A percentile compares a stretch with the other conserved stretches of the same genome.
Evolutionary conservation across 2,329 filamentous ascomycete species (phyloP).

Genomic region (Dryadomyces quercivorus): DNA sequence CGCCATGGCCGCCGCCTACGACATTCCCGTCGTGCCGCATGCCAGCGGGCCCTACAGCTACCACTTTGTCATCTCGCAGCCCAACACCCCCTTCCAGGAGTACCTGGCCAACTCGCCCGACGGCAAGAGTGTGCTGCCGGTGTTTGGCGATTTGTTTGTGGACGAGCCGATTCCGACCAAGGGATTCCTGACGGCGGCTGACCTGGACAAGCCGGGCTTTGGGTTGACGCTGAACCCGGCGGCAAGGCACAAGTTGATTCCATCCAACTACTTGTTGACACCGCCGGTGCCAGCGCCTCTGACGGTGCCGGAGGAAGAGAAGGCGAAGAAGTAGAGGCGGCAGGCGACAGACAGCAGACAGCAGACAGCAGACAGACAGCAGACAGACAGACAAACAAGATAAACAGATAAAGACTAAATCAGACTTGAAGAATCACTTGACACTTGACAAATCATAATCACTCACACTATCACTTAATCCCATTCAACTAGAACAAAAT

Average conservation of each 20-base stretch:
- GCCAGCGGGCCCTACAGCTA: constrained; percentile 91
- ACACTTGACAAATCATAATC: no score
- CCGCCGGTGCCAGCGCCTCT: constrained; percentile 43
- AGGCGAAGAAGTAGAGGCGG: neutral
- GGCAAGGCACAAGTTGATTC: constrained; percentile 58
- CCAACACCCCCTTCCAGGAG: constrained; percentile 90
- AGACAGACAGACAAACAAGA: neutral
- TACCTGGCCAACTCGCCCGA: constrained; percentile 90
- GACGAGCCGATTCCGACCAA: constrained; percentile 83
- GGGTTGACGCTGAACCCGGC: constrained; percentile 76
- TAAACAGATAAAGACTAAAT: neutral
- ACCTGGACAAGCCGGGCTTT: constrained; percentile 83
- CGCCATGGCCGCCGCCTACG: constrained; percentile 82
- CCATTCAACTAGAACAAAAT: no score
- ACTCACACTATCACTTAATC: no score
- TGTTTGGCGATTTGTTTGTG: constrained; percentile 82
- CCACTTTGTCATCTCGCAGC: constrained; percentile 88
- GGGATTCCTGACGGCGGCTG: constrained; percentile 66
- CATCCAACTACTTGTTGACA: constrained; percentile 60
- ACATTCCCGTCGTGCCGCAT: constrained; percentile 90
- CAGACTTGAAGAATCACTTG: neutral
- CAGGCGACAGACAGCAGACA: neutral
- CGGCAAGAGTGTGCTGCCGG: constrained; percentile 77
- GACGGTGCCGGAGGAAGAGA: constrained; percentile 19
- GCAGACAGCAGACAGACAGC: neutral